Base-by-base conservation (phyloP, 2,329 filamentous ascomycete genomes). In the Incumbomyces delicatus region DNA sequence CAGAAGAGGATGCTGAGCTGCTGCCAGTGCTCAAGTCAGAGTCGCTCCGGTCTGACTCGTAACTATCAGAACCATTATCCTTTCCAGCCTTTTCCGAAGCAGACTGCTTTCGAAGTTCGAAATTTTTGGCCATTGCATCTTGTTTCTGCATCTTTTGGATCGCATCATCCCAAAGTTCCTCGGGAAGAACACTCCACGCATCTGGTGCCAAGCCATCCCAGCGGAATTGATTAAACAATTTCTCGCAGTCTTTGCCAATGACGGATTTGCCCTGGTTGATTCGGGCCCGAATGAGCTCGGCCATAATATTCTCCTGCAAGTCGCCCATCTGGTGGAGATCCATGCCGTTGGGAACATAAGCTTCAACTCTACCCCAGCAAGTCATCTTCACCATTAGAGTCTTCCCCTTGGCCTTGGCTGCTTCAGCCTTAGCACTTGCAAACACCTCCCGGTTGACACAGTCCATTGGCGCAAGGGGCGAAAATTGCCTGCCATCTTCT, bases 321-420 rank as follows among this genome's bases (percentile, higher is more conserved):
- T 29, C 14, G 3, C 16, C 42, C 32, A 44, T 36, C 17, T 44
- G n/a, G 2, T 13, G 16, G 7, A 36, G n/a, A 22, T 44, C 42
- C 17, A 16, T 16, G 14, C 42, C 42, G 20, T 44, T 31, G 16
- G 33, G 33, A 12, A 39, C 20, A 12, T 7, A 35, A 12, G 52
- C 54, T 45, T 56, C 52, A 38, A 56, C 45, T 29, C 49, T 31
- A 11, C 44, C 44, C 47, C 53, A 56, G 38, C 54, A 56, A 3
- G 47, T 54, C 54, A 56, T 56, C 41, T 49, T 51, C 40, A 56
- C 44, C 6, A 40, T 20, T 14, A 50, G 31, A 13, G 16, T 35
- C 22, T 27, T 27, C 4, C 22, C 22, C 18, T 49, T 40, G 16
- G 47, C 30, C 2, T 44, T 12, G 0, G 16, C 38, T 2, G 4